These are phyloP conservation scores for Eucalyptus cloeziana DNA, from an alignment of 345 rosid species.

Conservation along the genomic window DNA sequence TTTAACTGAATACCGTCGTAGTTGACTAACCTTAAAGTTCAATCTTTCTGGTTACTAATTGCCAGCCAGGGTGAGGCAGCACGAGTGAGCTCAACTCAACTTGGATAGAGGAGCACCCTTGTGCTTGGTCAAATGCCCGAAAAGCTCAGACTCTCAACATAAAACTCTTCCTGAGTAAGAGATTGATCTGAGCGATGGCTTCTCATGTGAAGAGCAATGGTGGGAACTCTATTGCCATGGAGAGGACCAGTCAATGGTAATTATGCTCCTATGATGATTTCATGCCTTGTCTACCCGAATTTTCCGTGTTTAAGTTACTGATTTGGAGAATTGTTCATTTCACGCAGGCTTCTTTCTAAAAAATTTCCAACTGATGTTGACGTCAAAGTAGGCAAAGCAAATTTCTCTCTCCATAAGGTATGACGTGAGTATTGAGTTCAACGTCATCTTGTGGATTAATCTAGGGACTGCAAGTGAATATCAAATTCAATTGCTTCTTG, in stretches of 20 bases:
- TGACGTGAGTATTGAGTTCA: background rate
- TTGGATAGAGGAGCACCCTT: background rate
- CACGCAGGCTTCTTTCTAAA: constrained; percentile 69
- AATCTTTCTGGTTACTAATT: background rate
- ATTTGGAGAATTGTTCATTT: background rate
- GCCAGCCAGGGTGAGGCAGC: background rate
- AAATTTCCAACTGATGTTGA: constrained; percentile 71
- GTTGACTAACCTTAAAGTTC: background rate
- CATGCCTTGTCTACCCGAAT: background rate
- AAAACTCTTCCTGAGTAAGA: background rate
- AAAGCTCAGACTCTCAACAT: background rate
- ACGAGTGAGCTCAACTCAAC: background rate
- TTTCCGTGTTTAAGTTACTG: background rate
- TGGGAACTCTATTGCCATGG: constrained; percentile 12
- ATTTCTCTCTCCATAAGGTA: constrained; percentile 83
- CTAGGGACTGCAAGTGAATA: background rate
- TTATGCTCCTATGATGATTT: background rate
- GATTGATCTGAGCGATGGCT: constrained; percentile 1
- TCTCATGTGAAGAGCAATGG: background rate
- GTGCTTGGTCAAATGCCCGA: background rate
- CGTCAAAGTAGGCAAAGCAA: constrained; percentile 63
- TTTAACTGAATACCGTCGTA: background rate
- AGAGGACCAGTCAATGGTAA: constrained; percentile 30
- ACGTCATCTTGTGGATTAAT: background rate
- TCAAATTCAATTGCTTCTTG: background rate